A percentile compares a stretch with the other conserved stretches of the same genome.
These are phyloP conservation scores for Lentinus brumalis DNA, from an alignment of 768 basidiomycete species.

Conservation along the genomic window DNA sequence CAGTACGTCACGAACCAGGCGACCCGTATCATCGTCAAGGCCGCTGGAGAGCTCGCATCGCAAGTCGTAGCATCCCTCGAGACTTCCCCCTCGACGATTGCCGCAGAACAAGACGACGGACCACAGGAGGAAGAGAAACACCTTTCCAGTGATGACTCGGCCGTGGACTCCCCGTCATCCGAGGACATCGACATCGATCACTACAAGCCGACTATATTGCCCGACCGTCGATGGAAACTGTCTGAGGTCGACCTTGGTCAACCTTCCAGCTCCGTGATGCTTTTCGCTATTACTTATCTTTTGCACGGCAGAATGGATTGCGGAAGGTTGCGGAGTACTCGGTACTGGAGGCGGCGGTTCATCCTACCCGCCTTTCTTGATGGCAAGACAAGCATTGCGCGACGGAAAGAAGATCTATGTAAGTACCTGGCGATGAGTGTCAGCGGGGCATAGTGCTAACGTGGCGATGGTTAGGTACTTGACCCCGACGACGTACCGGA, in stretches of 20 bases:
- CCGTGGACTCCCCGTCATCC: background rate
- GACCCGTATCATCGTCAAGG: constrained; percentile 61
- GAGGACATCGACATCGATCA: constrained; percentile 21
- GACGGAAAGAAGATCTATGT: constrained; percentile 38
- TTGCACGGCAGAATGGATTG: constrained; percentile 57
- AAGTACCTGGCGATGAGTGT: background rate
- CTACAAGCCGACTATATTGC: constrained; percentile 25
- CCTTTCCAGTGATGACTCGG: background rate
- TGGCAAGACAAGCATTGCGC: constrained; percentile 53
- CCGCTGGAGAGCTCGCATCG: constrained; percentile 53
- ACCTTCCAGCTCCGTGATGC: constrained; percentile 34
- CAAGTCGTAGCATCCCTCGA: constrained; percentile 7
- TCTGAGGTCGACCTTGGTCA: constrained; percentile 34
- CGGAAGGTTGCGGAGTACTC: constrained; percentile 63
- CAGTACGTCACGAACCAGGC: constrained; percentile 52
- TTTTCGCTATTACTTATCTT: constrained; percentile 39
- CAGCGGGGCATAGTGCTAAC: background rate
- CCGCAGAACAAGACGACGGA: constrained; percentile 1
- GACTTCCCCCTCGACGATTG: background rate
- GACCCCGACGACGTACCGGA: constrained; percentile 40
- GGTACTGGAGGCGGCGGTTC: constrained; percentile 68
- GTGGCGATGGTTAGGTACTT: constrained; percentile 20
- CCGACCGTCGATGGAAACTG: constrained; percentile 23
- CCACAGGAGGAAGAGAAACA: constrained; percentile 17
- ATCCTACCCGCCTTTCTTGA: constrained; percentile 53